Evolutionary conservation across 257 asterid species (phyloP).

Genomic region (Solanum lycopersicoides): DNA sequence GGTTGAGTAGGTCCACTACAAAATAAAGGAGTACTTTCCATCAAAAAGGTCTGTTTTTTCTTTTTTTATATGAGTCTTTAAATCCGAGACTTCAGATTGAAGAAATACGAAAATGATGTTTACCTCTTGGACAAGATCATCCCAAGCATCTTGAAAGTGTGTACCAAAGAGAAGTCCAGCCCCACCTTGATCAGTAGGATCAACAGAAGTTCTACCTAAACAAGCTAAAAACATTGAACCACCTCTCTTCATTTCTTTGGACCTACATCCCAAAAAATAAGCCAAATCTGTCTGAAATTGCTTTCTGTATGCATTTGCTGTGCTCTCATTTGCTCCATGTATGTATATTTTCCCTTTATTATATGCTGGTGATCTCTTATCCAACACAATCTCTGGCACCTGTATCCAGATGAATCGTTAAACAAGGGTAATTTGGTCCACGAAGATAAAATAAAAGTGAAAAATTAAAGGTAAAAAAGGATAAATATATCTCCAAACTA

Average conservation of each 20-base stretch:
- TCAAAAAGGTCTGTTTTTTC: not conserved
- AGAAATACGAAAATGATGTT: not conserved
- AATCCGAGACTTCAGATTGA: not conserved
- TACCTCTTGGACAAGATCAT: constrained; percentile 96
- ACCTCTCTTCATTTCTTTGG: constrained; percentile 68
- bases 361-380: constrained; percentile 69
- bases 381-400: constrained; percentile 80
- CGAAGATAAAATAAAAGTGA: not conserved
- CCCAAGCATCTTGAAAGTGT: constrained; percentile 97
- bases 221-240: constrained; percentile 95
- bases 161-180: constrained; percentile 93
- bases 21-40: not conserved
- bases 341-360: constrained; percentile 73
- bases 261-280: constrained; percentile 51
- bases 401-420: not conserved
- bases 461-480: not conserved
- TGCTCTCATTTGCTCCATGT: constrained; percentile 75
- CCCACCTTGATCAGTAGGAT: constrained; percentile 93
- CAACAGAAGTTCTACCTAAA: constrained; percentile 68
- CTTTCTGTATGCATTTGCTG: constrained; percentile 67
- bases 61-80: not conserved
- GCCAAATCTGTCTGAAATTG: constrained; percentile 77
- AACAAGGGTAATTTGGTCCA: not conserved
- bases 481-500: too few species aligned
- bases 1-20: not conserved